Evolutionary conservation across 768 basidiomycete genomes (phyloP).

Genomic region (Crepidotus variabilis): DNA sequence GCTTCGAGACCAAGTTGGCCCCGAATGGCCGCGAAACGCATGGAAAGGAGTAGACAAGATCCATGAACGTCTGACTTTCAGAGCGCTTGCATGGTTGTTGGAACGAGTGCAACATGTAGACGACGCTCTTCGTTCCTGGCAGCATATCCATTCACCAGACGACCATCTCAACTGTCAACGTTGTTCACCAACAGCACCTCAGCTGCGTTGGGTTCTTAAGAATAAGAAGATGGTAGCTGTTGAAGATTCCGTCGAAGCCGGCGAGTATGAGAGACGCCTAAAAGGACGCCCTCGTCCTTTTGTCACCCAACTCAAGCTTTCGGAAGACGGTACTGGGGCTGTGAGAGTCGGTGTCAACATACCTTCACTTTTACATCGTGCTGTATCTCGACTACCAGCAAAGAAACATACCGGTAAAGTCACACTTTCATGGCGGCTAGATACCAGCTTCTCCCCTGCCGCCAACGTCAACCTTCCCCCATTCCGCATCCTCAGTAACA

Average conservation of each 20-base stretch:
- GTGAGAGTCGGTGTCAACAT: conserved; percentile 88
- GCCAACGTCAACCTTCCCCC: conserved; percentile 56
- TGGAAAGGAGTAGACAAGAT: conserved; percentile 87
- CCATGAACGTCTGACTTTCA: conserved; percentile 81
- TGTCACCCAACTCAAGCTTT: conserved; percentile 75
- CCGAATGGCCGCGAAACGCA: conserved; percentile 70
- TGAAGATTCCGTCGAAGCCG: conserved; percentile 85
- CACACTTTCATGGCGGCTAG: conserved; percentile 73
- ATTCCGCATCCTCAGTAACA: conserved; percentile 76
- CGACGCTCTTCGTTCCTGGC: conserved; percentile 66
- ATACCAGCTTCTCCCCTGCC: conserved; percentile 70
- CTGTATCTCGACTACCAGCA: conserved; percentile 72
- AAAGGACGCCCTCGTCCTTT: conserved; percentile 86
- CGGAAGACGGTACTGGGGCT: conserved; percentile 57
- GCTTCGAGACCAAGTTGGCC: conserved; percentile 62
- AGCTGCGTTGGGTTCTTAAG: conserved; percentile 67
- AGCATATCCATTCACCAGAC: conserved; percentile 41
- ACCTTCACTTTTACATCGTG: conserved; percentile 83
- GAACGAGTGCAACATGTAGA: conserved; percentile 79
- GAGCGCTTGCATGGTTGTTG: conserved; percentile 79
- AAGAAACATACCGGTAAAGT: conserved; percentile 43
- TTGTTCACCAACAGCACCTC: conserved; percentile 78
- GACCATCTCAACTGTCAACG: conserved; percentile 61
- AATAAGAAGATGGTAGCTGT: conserved; percentile 63
- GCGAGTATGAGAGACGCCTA: conserved; percentile 82